Conservation (phyloP, 1,284 basidiomycete genomes). For the Malassezia restricta region DNA sequence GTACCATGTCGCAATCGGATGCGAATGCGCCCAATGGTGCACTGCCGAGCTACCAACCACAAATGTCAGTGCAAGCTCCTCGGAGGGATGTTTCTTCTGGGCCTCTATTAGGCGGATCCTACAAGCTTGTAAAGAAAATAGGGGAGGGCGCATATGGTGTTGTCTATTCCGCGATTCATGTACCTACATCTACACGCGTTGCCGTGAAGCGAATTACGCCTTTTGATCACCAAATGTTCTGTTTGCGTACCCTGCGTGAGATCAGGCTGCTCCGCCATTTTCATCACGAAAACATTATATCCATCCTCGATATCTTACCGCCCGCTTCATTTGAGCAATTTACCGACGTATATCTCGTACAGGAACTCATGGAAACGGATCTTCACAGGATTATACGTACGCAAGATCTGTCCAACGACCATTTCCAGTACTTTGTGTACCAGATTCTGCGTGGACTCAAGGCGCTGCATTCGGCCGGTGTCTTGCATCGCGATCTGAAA, state of each 20-base stretch:
- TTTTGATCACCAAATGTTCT: conserved; percentile 46
- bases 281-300: conserved; percentile 42
- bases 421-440: conserved; percentile 89
- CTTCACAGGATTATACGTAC: conserved; percentile 45
- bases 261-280: conserved; percentile 44
- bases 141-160: conserved; percentile 50
- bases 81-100: not conserved
- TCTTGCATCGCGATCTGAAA: conserved; percentile 44
- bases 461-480: conserved; percentile 43
- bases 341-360: conserved; percentile 78
- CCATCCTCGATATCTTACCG: conserved; percentile 34
- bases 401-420: conserved; percentile 55
- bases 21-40: not conserved
- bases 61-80: not conserved
- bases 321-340: conserved; percentile 62
- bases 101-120: conserved; percentile 23
- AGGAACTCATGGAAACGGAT: conserved; percentile 46
- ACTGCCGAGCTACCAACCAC: not conserved
- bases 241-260: conserved; percentile 43
- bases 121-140: conserved; percentile 47
- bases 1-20: not conserved
- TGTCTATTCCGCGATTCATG: conserved; percentile 47
- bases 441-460: conserved; percentile 51
- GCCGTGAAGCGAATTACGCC: conserved; percentile 48
- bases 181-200: conserved; percentile 39